A percentile compares a stretch with the other conserved stretches of the same genome.
Conservation (phyloP, 2,329 filamentous ascomycete genomes). For the Ophiostoma ips region DNA sequence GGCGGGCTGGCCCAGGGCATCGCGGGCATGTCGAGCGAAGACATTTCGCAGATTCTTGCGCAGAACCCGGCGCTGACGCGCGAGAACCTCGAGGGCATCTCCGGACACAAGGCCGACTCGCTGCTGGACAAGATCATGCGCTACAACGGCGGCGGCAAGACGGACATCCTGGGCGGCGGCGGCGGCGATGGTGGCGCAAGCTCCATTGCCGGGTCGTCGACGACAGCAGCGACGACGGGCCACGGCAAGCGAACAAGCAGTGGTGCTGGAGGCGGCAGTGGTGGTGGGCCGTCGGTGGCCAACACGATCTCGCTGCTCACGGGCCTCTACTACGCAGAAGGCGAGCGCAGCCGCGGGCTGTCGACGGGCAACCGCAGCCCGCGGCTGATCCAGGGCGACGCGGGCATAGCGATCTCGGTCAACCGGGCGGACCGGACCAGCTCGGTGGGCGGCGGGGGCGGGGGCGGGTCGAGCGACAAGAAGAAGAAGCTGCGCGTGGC, state of each 20-base stretch:
- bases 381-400: constrained; percentile 70
- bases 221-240: not conserved
- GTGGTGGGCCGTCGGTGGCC: constrained; percentile 38
- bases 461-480: constrained; percentile 38
- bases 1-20: not conserved
- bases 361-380: constrained; percentile 75
- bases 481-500: constrained; percentile 76
- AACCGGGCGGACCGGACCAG: constrained; percentile 60
- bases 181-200: not conserved
- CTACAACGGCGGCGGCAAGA: constrained; percentile 48
- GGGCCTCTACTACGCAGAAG: constrained; percentile 73
- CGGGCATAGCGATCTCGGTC: constrained; percentile 68
- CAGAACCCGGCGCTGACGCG: constrained; percentile 55
- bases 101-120: constrained; percentile 54
- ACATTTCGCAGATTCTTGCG: not conserved
- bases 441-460: not conserved
- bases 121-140: constrained; percentile 75
- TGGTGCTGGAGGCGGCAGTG: not conserved
- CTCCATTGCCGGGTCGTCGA: not conserved
- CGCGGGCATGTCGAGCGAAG: not conserved
- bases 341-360: constrained; percentile 76
- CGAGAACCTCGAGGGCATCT: constrained; percentile 65
- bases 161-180: not conserved
- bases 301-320: constrained; percentile 91
- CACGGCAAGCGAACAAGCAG: not conserved